Evolutionary conservation across 352 stramenopile genomes (phyloP), one percentile per base, ranked within the genome.

Genomic region (Pythium volutum): DNA sequence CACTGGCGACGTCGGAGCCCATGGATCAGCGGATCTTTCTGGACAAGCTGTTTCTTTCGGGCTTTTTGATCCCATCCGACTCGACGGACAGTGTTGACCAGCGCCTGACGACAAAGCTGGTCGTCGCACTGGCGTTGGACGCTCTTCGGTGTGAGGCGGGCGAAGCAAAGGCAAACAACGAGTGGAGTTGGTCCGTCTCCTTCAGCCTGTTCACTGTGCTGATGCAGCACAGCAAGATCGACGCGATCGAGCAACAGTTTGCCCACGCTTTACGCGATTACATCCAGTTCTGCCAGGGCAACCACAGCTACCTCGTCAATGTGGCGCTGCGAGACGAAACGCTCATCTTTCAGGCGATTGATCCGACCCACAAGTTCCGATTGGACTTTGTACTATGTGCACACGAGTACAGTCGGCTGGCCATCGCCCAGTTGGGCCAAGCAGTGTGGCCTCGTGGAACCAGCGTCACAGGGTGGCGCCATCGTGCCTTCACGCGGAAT

Each of bases 331-430:
- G 77, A 8, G 23, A 60, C 2, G 66, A 60, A 1, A 55, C 59
- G 4, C 59, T 91, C 0, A 27, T 84, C 7, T 36, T 92, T 41
- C 68, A 74, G 39, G 75, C 75, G 1, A 63, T 50, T 46, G 81
- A 92, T 15, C 81, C 83, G 23, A 48, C 81, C 4, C 76, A 75
- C 59, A 92, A 88, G 57, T 75, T 77, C 56, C 59, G 57, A 14
- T 80, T 83, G 59, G 70, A 87, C 12, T 79, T 88, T n/a, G 34
- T 70, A 3, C 55, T 92, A 23, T 23, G 36, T 23, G 51, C 82
- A 38, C 54, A 84, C 39, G 81, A 91, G 39, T 91, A 75, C 42
- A 71, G 41, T n/a, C 51, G 20, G 7, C 11, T 53, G 4, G 56
- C 59, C 6, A 36, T 72, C 14, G 43, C 39, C 26, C 66, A 73